These are phyloP conservation scores for Tolypocladium nubicola DNA, from an alignment of 2,329 filamentous ascomycete genomes.

Conservation along the genomic window DNA sequence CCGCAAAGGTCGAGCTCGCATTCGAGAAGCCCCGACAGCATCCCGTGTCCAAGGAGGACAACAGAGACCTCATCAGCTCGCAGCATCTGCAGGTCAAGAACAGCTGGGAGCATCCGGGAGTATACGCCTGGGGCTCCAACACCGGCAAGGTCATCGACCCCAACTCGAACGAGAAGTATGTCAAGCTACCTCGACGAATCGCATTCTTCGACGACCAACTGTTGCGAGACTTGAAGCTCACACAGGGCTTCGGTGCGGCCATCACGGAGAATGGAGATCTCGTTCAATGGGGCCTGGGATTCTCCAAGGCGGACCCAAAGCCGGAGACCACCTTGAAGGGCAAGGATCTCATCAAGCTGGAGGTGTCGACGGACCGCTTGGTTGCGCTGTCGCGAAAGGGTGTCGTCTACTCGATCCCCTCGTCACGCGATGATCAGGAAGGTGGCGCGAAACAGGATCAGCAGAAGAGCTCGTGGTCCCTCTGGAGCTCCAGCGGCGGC, in stretches of 20 bases:
- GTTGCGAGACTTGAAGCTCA: constrained; percentile 78
- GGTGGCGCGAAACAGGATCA: constrained; percentile 53
- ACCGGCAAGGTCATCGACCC: constrained; percentile 75
- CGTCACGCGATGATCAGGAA: constrained; percentile 60
- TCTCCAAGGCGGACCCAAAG: constrained; percentile 49
- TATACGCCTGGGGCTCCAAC: constrained; percentile 93
- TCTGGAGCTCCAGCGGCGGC: constrained; percentile 42
- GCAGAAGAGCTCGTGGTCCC: constrained; percentile 52
- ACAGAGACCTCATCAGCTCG: constrained; percentile 66
- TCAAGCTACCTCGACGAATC: constrained; percentile 75
- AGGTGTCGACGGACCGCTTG: constrained; percentile 73
- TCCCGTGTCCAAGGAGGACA: constrained; percentile 56
- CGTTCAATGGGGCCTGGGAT: constrained; percentile 82
- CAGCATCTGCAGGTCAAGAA: constrained; percentile 82
- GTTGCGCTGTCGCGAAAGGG: constrained; percentile 68
- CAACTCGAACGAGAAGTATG: constrained; percentile 60
- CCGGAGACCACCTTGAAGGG: constrained; percentile 68
- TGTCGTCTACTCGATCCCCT: constrained; percentile 74
- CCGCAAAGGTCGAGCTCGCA: constrained; percentile 41
- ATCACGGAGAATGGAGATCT: constrained; percentile 81
- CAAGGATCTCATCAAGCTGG: constrained; percentile 68
- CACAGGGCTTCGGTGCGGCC: constrained; percentile 71
- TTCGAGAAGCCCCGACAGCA: constrained; percentile 57
- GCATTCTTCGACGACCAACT: constrained; percentile 75
- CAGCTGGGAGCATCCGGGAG: constrained; percentile 72